A percentile compares a stretch with the other conserved stretches of the same genome.
Conservation (phyloP, 306 rosid species). For the Vachellia pachyceras region DNA sequence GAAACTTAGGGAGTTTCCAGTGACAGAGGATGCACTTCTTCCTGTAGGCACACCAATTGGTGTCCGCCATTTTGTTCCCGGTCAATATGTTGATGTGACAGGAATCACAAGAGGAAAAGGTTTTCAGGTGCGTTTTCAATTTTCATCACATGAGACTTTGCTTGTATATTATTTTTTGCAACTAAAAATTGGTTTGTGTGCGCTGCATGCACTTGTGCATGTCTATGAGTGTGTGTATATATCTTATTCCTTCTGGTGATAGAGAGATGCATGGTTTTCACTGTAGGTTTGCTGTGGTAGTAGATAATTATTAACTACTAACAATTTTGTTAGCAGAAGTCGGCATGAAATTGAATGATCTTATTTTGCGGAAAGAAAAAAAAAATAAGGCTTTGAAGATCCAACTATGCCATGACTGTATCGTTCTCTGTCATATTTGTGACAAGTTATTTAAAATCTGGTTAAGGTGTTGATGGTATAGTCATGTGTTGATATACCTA, state of each 20-base stretch:
- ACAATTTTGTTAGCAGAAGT: not conserved
- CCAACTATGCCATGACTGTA: not conserved
- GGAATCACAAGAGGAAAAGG: conserved; percentile 96
- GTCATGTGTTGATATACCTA: conserved; percentile 10
- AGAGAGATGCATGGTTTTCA: conserved; percentile 21
- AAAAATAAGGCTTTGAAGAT: not conserved
- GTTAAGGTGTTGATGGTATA: not conserved
- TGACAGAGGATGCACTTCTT: conserved; percentile 92
- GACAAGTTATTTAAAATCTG: not conserved
- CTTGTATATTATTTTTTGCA: not conserved
- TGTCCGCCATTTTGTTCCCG: conserved; percentile 98
- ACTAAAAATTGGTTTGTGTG: not conserved
- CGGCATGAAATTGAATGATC: not conserved
- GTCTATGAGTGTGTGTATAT: not conserved
- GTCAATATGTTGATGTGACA: conserved; percentile 83
- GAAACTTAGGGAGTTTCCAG: conserved; percentile 90
- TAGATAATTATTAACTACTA: not conserved
- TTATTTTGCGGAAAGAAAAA: not conserved
- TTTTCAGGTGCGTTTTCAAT: conserved; percentile 72
- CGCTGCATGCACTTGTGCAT: conserved; percentile 13
- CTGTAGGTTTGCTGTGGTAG: conserved; percentile 15
- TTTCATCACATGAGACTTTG: conserved; percentile 8
- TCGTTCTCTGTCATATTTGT: not conserved
- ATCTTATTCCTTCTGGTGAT: conserved; percentile 5
- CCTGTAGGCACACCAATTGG: conserved; percentile 83